phyloP scores from a whole-genome alignment of 1,284 basidiomycete genomes.

The Apiotrichum porosum region DNA sequence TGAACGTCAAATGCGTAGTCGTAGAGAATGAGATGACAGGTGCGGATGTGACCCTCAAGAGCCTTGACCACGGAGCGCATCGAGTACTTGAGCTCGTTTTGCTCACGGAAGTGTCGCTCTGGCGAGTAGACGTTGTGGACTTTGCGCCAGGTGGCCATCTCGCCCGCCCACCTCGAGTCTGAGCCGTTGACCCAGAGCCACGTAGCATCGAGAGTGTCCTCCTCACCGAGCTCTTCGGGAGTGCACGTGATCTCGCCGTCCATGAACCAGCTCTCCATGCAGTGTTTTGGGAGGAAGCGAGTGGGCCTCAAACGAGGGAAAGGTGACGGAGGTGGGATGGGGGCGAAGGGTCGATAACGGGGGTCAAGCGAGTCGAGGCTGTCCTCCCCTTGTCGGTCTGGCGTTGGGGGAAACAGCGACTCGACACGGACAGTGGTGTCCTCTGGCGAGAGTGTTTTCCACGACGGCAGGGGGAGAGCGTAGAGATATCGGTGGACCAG shows the following conservation, averaged over 20 bases:
- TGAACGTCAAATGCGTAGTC: constrained; percentile 32
- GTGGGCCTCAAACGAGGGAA: constrained; percentile 39
- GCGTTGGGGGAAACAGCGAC: constrained; percentile 22
- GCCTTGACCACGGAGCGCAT: constrained; percentile 43
- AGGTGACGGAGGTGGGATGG: constrained; percentile 28
- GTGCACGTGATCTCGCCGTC: constrained; percentile 38
- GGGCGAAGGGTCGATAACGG: constrained; percentile 29
- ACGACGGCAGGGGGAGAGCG: constrained; percentile 18
- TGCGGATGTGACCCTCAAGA: constrained; percentile 30
- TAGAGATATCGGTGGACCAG: constrained; percentile 26
- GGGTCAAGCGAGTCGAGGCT: constrained; percentile 29
- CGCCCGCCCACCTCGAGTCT: constrained; percentile 36
- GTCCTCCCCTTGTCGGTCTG: constrained; percentile 28
- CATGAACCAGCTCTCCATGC: constrained; percentile 42
- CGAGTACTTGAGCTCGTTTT: constrained; percentile 43
- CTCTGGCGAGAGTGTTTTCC: neutral
- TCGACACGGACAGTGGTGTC: neutral
- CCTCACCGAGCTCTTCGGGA: constrained; percentile 30
- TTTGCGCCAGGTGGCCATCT: constrained; percentile 24
- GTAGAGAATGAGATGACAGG: constrained; percentile 40
- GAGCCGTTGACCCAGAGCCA: constrained; percentile 48
- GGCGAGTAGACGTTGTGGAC: constrained; percentile 32
- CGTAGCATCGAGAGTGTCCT: constrained; percentile 40
- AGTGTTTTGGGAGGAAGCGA: constrained; percentile 32
- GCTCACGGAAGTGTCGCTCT: constrained; percentile 42